A percentile compares a stretch with the other conserved stretches of the same genome.
phyloP scores from a whole-genome alignment of 2,329 filamentous ascomycete genomes.

The Ceratocystis cubensis region DNA sequence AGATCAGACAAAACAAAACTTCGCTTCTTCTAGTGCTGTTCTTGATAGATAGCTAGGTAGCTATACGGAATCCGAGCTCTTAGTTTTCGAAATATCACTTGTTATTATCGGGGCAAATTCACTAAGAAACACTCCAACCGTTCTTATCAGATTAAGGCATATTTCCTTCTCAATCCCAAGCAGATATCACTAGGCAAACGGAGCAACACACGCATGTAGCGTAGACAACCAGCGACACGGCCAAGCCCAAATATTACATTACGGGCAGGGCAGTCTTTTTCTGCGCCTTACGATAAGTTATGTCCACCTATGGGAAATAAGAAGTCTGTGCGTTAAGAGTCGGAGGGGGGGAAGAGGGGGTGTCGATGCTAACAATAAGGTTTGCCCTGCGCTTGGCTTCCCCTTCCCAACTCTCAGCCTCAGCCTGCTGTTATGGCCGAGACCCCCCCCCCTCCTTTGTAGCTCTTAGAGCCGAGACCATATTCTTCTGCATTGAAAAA shows the following conservation, averaged over 20 bases:
- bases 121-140: too few species aligned
- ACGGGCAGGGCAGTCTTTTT: background rate
- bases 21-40: background rate
- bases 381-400: background rate
- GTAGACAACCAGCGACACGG: too few species aligned
- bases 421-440: background rate
- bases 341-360: too few species aligned
- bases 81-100: too few species aligned
- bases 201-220: too few species aligned
- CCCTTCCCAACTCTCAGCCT: background rate
- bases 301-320: background rate
- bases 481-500: background rate
- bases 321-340: background rate
- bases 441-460: background rate
- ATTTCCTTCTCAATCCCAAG: too few species aligned
- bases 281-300: background rate
- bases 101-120: too few species aligned
- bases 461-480: background rate
- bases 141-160: too few species aligned
- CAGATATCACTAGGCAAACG: too few species aligned
- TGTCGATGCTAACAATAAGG: slow-evolving; percentile 1
- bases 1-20: slow-evolving; percentile 7
- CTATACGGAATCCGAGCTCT: too few species aligned
- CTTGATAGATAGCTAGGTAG: too few species aligned
- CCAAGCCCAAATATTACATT: too few species aligned